Base-by-base conservation (phyloP, 805 yeast genomes). In the Zygosaccharomyces siamensis region DNA sequence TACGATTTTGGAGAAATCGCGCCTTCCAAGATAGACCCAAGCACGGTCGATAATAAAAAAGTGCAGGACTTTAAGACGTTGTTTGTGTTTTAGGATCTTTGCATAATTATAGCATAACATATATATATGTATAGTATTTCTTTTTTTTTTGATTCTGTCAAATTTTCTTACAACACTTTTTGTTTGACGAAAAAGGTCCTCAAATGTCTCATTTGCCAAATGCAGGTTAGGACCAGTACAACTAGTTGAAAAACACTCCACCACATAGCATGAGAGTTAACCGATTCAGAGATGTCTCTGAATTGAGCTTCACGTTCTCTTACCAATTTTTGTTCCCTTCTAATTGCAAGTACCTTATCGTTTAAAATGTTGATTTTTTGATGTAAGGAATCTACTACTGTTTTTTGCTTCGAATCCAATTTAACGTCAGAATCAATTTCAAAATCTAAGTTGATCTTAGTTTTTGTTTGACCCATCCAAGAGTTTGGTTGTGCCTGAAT, bases 171-270 rank as follows among this genome's bases (percentile, higher is more conserved):
- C 46, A 68, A 60, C 36, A 71, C 71, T 67, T 85, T 85, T 69
- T 85, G 90, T 67, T 85, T 85, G 56, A 84, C 89, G 59, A 85
- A 85, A 73, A 83, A 85, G 14, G 84, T 72, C 72, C 84, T 80
- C 71, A 85, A 76, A 63, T 84, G 88, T 48, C 79, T 79, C 67
- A 85, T 70, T 70, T 85, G 93, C 80, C 86, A 84, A 42, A 76
- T 73, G 66, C 92, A 84, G 24, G 89, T 81, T 41, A 76, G 81
- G 32, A 79, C 74, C 61, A 85, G 73, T 3, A 82, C 86, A 38
- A 80, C 37, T 51, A 84, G 63, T 70, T 85, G 92, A 47, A 85
- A 64, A 43, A 84, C 60, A 24, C 87, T 79, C 92, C 92, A 85
- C 70, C 78, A 80, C 56, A 84, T 80, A 30, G 85, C 88, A 53